Conservation (phyloP, 202 grass and related monocot species). For the Thinopyrum obtusiflorum region DNA sequence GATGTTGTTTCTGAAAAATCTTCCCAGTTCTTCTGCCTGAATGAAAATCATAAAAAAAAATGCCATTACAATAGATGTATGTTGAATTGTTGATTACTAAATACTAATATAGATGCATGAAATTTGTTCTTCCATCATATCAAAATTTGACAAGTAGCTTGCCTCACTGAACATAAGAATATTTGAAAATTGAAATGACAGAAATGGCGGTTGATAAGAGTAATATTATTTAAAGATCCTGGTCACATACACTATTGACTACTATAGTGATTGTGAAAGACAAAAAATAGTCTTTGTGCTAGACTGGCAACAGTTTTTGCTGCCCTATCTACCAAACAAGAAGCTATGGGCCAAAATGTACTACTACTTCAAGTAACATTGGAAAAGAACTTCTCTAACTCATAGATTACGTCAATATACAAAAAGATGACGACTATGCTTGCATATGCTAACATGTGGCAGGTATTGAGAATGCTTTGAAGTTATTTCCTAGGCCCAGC, state of each 20-base stretch:
- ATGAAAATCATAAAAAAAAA: constrained; percentile 19
- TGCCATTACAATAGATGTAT: constrained; percentile 21
- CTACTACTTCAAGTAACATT: neutral
- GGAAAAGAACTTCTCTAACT: neutral
- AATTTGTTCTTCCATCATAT: neutral
- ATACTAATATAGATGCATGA: constrained; percentile 4
- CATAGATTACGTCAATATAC: constrained; percentile 4
- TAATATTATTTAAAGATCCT: neutral
- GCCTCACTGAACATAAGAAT: constrained; percentile 2
- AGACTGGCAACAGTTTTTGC: constrained; percentile 17
- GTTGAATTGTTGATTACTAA: neutral
- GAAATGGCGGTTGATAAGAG: neutral
- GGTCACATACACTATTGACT: constrained; percentile 7
- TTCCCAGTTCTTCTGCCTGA: constrained; percentile 98
- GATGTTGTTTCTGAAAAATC: constrained; percentile 98
- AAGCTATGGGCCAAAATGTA: constrained; percentile 1
- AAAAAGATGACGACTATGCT: neutral
- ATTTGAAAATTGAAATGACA: constrained; percentile 13
- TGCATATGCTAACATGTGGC: neutral
- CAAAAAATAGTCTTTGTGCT: constrained; percentile 9
- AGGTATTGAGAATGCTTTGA: neutral
- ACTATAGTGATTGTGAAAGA: neutral
- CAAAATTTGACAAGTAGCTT: constrained; percentile 2
- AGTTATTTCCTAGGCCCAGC: neutral
- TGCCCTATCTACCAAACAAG: neutral